A percentile compares a stretch with the other conserved stretches of the same genome.
Conservation (phyloP, 108 stramenopile species). For the Conticribra weissflogii region DNA sequence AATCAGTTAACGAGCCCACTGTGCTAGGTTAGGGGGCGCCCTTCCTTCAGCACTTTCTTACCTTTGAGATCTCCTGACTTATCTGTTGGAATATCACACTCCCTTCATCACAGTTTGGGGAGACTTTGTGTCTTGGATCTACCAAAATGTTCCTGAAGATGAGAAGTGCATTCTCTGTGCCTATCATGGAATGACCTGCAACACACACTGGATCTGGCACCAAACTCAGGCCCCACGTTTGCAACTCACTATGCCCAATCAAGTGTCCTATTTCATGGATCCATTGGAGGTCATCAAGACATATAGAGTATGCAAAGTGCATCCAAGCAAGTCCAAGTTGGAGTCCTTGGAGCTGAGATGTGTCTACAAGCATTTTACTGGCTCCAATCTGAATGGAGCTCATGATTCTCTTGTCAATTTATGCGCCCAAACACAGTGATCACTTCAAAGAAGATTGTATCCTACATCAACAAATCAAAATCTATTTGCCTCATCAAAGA, state of each 20-base stretch:
- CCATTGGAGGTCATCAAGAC: conserved; percentile 1
- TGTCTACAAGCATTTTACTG: conserved; percentile 10
- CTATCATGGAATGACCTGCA: conserved; percentile 6
- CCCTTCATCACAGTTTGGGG: too few species aligned
- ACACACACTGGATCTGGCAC: conserved; percentile 16
- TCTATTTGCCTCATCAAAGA: conserved; percentile 1
- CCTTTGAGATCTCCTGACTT: too few species aligned
- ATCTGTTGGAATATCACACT: too few species aligned
- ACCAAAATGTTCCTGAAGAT: conserved; percentile 1
- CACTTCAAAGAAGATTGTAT: neutral
- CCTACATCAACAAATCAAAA: conserved; percentile 1
- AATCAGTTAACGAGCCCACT: too few species aligned
- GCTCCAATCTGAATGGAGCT: conserved; percentile 15
- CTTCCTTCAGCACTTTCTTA: too few species aligned
- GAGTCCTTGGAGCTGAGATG: conserved; percentile 2
- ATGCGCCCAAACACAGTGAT: conserved; percentile 12
- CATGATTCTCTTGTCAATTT: conserved; percentile 11
- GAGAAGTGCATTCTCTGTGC: conserved; percentile 3
- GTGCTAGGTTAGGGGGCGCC: too few species aligned
- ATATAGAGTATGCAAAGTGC: neutral
- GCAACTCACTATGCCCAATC: neutral
- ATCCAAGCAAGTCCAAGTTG: neutral
- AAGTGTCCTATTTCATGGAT: conserved; percentile 15
- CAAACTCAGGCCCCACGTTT: conserved; percentile 1
- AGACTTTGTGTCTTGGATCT: too few species aligned